phyloP scores from a whole-genome alignment of 78 protist genomes.

The Parvularia atlantis region DNA sequence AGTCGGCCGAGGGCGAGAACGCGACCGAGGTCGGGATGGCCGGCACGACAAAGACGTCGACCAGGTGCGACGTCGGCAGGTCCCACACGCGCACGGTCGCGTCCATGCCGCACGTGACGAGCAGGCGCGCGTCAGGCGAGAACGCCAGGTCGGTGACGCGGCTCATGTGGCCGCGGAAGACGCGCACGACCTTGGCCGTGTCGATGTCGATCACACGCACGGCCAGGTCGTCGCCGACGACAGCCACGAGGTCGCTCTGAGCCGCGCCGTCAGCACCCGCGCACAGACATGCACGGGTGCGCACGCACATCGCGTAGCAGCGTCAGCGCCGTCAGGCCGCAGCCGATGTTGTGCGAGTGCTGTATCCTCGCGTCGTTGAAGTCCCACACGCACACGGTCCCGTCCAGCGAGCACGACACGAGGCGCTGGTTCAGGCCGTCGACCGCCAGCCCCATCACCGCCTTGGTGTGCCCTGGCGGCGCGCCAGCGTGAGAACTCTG shows the following conservation, averaged over 20 bases:
- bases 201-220: slow-evolving; percentile 23
- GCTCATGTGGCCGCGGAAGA: slow-evolving; percentile 19
- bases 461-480: background rate
- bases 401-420: background rate
- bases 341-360: too few species aligned
- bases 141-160: slow-evolving; percentile 26
- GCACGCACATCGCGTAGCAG: too few species aligned
- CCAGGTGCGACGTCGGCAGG: background rate
- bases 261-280: too few species aligned
- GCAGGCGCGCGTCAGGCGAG: slow-evolving; percentile 23
- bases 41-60: background rate
- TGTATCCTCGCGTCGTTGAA: too few species aligned
- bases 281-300: too few species aligned
- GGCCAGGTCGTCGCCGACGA: slow-evolving; percentile 14
- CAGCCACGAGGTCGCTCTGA: slow-evolving; percentile 20
- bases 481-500: background rate
- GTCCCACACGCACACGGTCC: background rate
- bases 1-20: slow-evolving; percentile 20
- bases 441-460: background rate
- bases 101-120: slow-evolving; percentile 23
- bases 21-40: background rate
- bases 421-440: background rate
- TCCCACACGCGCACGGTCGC: slow-evolving; percentile 34
- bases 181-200: slow-evolving; percentile 3
- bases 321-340: background rate